A percentile compares a stretch with the other conserved stretches of the same genome.
These are phyloP conservation scores for Ustilago curta DNA, from an alignment of 1,284 basidiomycete species.

Conservation along the genomic window DNA sequence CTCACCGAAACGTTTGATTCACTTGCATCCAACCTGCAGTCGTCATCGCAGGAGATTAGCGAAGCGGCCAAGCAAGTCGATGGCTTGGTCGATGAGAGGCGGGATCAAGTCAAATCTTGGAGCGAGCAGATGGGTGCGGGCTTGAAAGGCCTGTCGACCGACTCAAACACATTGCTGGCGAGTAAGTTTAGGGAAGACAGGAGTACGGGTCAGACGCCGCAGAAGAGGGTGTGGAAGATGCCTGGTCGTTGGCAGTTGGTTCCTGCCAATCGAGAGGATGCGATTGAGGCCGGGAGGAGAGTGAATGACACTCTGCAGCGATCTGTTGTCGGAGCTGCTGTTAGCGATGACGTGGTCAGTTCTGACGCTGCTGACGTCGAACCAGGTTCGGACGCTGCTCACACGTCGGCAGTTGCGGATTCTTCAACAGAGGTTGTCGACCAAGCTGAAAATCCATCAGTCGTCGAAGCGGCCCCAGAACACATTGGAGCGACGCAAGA, in stretches of 20 bases:
- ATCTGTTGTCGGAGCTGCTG: not conserved
- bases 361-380: constrained; percentile 15
- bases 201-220: constrained; percentile 58
- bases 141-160: constrained; percentile 19
- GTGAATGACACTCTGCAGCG: constrained; percentile 18
- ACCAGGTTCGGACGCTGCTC: constrained; percentile 8
- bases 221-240: constrained; percentile 48
- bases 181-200: constrained; percentile 29
- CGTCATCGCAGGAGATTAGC: constrained; percentile 13
- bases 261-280: constrained; percentile 42
- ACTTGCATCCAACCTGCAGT: constrained; percentile 6
- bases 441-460: not conserved
- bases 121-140: constrained; percentile 11
- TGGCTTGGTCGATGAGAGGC: constrained; percentile 8
- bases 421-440: constrained; percentile 10
- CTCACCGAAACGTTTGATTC: constrained; percentile 37
- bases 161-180: constrained; percentile 32
- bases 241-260: constrained; percentile 49
- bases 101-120: constrained; percentile 17
- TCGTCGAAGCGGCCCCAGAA: not conserved
- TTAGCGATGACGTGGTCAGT: constrained; percentile 11
- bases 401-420: not conserved
- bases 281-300: constrained; percentile 43
- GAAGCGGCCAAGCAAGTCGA: constrained; percentile 6
- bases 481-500: not conserved